Evolutionary conservation across 768 basidiomycete species (phyloP).

Genomic region (Amanita fuliginea): DNA sequence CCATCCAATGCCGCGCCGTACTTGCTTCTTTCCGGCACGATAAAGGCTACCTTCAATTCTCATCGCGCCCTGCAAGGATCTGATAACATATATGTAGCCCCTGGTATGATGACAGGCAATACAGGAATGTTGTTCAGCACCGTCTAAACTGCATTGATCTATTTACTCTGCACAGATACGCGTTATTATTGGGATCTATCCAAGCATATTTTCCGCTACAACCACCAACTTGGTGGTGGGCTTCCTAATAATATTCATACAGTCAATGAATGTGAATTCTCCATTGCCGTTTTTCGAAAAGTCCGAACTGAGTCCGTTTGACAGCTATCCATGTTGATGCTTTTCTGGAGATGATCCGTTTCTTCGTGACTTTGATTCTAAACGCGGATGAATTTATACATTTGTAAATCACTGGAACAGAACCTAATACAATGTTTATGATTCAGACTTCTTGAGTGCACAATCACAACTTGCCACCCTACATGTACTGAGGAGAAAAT

Average conservation of each 20-base stretch:
- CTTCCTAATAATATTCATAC: slow-evolving; percentile 45
- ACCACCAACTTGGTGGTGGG: slow-evolving; percentile 23
- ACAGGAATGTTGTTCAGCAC: slow-evolving; percentile 27
- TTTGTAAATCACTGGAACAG: background rate
- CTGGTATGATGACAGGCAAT: slow-evolving; percentile 50
- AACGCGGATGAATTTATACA: slow-evolving; percentile 49
- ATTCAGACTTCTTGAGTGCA: too few species aligned
- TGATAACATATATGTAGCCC: slow-evolving; percentile 32
- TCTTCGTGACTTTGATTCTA: slow-evolving; percentile 53
- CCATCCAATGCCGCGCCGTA: slow-evolving; percentile 37
- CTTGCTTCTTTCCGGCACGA: slow-evolving; percentile 48
- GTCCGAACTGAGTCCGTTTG: slow-evolving; percentile 7
- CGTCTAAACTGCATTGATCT: slow-evolving; percentile 2
- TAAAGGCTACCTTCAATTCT: slow-evolving; percentile 47
- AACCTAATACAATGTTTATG: too few species aligned
- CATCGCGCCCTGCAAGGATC: slow-evolving; percentile 26
- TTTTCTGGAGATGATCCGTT: slow-evolving; percentile 55
- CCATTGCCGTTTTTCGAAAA: background rate
- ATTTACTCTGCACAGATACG: slow-evolving; percentile 32
- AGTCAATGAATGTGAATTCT: slow-evolving; percentile 53
- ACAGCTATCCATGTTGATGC: slow-evolving; percentile 37
- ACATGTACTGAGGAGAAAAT: too few species aligned
- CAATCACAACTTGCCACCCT: too few species aligned
- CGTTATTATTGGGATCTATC: slow-evolving; percentile 48
- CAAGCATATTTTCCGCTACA: slow-evolving; percentile 61